These are phyloP conservation scores for Conoideocrella luteorostrata DNA, from an alignment of 2,329 filamentous ascomycete genomes.

Conservation along the genomic window DNA sequence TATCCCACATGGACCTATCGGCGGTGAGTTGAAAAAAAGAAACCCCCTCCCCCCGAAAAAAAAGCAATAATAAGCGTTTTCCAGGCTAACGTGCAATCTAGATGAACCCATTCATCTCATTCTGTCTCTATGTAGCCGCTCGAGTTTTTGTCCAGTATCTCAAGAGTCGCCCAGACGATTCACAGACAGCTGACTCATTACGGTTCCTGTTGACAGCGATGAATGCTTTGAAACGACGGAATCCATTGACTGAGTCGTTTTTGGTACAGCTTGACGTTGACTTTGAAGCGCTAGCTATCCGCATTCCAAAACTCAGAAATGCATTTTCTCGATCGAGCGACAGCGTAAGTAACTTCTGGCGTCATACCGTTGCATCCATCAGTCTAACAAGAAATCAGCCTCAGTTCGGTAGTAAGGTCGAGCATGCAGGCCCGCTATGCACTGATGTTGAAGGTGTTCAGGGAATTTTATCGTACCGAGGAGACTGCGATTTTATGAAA, in stretches of 20 bases:
- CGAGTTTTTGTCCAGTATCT: slow-evolving; percentile 94
- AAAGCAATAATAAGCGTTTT: slow-evolving; percentile 4
- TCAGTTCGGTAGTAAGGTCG: slow-evolving; percentile 4
- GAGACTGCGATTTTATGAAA: slow-evolving; percentile 39
- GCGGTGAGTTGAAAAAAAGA: slow-evolving; percentile 48
- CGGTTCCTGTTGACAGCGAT: slow-evolving; percentile 87
- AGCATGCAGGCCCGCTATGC: slow-evolving; percentile 18
- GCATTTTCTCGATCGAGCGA: slow-evolving; percentile 48
- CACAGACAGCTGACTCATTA: slow-evolving; percentile 70
- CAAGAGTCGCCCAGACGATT: slow-evolving; percentile 87
- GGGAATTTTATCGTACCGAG: slow-evolving; percentile 38
- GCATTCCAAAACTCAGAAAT: slow-evolving; percentile 50
- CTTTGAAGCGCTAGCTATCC: slow-evolving; percentile 64
- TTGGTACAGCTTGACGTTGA: slow-evolving; percentile 90
- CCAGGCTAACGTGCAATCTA: slow-evolving; percentile 28
- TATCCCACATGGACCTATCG: slow-evolving; percentile 82
- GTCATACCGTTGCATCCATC: not conserved
- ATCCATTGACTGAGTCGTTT: slow-evolving; percentile 90
- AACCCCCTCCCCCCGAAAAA: no score
- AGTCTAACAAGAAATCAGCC: slow-evolving; percentile 4
- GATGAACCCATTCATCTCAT: slow-evolving; percentile 95
- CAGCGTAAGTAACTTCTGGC: slow-evolving; percentile 34
- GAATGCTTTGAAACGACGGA: slow-evolving; percentile 79
- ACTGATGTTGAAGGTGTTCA: slow-evolving; percentile 29
- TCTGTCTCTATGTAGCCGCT: slow-evolving; percentile 92